Percentiles rank a stretch among this genome's conserved stretches.
Conservation (phyloP, 495 filamentous ascomycete genomes). For the Parathielavia hyrcaniae region DNA sequence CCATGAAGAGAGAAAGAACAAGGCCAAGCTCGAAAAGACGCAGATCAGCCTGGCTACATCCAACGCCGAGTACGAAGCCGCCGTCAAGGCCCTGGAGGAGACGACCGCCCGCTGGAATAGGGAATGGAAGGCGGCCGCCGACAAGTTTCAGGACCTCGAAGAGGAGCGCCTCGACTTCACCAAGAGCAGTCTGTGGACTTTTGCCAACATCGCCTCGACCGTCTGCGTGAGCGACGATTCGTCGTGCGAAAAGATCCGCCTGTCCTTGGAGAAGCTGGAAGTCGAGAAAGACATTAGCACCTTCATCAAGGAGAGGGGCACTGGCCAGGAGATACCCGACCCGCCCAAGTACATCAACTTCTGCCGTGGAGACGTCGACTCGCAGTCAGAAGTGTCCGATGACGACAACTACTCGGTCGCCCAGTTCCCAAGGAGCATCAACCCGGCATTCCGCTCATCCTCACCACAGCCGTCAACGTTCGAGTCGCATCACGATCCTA, state of each 20-base stretch:
- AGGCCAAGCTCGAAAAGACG: constrained; percentile 97
- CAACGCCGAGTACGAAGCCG: constrained; percentile 87
- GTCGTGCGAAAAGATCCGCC: constrained; percentile 93
- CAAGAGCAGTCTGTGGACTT: constrained; percentile 95
- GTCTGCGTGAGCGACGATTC: constrained; percentile 99
- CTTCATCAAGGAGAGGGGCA: constrained; percentile 87
- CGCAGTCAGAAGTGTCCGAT: constrained; percentile 73
- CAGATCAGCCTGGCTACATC: constrained; percentile 87
- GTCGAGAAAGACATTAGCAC: constrained; percentile 88
- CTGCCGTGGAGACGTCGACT: constrained; percentile 82
- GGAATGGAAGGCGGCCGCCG: constrained; percentile 95
- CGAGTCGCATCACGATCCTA: constrained; percentile 81
- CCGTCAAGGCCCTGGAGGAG: constrained; percentile 88
- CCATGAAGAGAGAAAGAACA: constrained; percentile 97
- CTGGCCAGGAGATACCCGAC: constrained; percentile 93
- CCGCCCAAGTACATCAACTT: constrained; percentile 98
- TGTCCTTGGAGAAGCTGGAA: constrained; percentile 90
- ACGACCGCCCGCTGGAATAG: constrained; percentile 95
- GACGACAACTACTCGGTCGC: constrained; percentile 85
- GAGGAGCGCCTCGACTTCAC: constrained; percentile 95
- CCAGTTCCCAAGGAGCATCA: constrained; percentile 90
- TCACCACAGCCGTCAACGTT: constrained; percentile 75
- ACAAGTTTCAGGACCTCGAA: constrained; percentile 99
- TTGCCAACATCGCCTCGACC: constrained; percentile 96
- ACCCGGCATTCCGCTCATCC: constrained; percentile 87